These are phyloP conservation scores for Cardamine chenopodiifolia DNA, from an alignment of 345 rosid genomes.

Conservation along the genomic window DNA sequence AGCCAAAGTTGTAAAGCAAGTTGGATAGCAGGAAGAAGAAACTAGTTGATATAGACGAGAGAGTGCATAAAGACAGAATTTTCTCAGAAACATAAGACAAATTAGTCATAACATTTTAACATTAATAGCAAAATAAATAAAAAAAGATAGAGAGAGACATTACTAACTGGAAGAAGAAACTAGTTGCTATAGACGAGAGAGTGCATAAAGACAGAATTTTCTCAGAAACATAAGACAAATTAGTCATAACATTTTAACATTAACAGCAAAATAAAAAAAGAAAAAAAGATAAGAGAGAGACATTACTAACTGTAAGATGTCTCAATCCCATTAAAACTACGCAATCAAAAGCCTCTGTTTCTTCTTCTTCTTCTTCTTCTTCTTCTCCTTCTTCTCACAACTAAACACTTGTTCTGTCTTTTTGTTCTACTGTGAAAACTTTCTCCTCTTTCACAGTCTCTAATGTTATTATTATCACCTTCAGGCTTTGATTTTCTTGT, in stretches of 20 bases:
- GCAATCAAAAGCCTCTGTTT: constrained; percentile 32
- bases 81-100: constrained; percentile 30
- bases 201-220: constrained; percentile 29
- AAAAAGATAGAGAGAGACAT: neutral
- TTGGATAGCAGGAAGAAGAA: neutral
- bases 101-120: constrained; percentile 31
- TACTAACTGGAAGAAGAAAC: constrained; percentile 12
- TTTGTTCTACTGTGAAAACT: constrained; percentile 32
- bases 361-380: constrained; percentile 16
- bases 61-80: constrained; percentile 26
- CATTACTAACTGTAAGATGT: constrained; percentile 32
- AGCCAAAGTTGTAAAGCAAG: neutral
- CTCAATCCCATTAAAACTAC: constrained; percentile 39
- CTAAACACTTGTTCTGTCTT: constrained; percentile 29
- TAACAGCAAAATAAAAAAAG: constrained; percentile 22
- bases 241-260: constrained; percentile 33
- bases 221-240: constrained; percentile 31
- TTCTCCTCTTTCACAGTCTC: constrained; percentile 31
- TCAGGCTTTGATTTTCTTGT: constrained; percentile 39
- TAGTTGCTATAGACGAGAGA: constrained; percentile 19
- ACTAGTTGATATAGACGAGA: constrained; percentile 21
- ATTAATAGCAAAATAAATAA: constrained; percentile 31
- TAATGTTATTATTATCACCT: constrained; percentile 33
- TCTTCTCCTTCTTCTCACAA: constrained; percentile 18
- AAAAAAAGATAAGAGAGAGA: neutral